These are phyloP conservation scores for Hippophae rhamnoides DNA, from an alignment of 306 rosid genomes.

Conservation along the genomic window DNA sequence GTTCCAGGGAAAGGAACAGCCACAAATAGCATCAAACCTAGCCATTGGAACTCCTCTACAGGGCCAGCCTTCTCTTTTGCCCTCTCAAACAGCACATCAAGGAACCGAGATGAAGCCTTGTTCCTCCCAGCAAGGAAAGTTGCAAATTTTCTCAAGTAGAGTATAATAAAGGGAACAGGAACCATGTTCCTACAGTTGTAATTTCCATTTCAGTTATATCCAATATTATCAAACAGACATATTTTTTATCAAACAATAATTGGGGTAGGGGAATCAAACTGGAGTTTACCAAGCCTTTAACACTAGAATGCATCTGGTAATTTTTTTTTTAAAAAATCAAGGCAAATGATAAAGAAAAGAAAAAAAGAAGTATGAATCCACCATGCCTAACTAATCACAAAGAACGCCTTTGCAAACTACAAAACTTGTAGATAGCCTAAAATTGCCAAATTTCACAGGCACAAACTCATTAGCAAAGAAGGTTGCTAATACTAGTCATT, in stretches of 20 bases:
- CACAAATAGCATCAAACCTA: slow-evolving; percentile 86
- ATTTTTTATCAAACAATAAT: neutral
- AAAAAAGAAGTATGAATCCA: neutral
- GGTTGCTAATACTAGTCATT: too few species aligned
- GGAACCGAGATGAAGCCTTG: slow-evolving; percentile 40
- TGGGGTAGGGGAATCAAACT: too few species aligned
- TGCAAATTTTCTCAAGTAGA: slow-evolving; percentile 63
- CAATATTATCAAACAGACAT: slow-evolving; percentile 7
- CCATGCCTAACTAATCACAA: slow-evolving; percentile 3
- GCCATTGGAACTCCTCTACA: slow-evolving; percentile 96
- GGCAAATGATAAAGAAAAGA: neutral
- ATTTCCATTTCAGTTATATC: slow-evolving; percentile 8
- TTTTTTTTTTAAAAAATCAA: neutral
- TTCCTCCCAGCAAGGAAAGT: slow-evolving; percentile 67
- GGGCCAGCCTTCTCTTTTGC: slow-evolving; percentile 90
- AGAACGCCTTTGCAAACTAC: slow-evolving; percentile 4
- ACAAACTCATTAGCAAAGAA: neutral
- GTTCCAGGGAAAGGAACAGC: slow-evolving; percentile 98
- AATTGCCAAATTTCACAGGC: slow-evolving; percentile 1
- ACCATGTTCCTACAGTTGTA: slow-evolving; percentile 73
- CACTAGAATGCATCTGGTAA: too few species aligned
- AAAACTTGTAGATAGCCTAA: slow-evolving; percentile 4
- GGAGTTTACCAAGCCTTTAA: too few species aligned
- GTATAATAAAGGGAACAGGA: slow-evolving; percentile 81
- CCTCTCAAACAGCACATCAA: slow-evolving; percentile 54